phyloP scores from a whole-genome alignment of 129 eudicot species.

The Apium graveolens region DNA sequence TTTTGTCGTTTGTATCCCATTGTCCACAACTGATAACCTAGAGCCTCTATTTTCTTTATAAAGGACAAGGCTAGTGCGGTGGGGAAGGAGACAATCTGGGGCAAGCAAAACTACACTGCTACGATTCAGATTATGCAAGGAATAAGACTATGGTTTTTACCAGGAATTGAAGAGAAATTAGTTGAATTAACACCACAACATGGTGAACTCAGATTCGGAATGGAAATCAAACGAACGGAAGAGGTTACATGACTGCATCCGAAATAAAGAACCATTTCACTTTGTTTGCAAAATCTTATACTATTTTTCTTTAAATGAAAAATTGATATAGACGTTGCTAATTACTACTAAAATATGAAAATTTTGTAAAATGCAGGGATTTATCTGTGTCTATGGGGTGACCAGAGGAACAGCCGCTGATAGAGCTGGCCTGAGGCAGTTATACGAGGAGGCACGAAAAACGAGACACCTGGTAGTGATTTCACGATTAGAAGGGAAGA shows the following conservation, averaged over 20 bases:
- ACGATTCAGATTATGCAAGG: slow-evolving; percentile 29
- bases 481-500: slow-evolving; percentile 53
- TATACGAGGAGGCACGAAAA: slow-evolving; percentile 30
- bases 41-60: not conserved
- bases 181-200: slow-evolving; percentile 31
- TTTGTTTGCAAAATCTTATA: not conserved
- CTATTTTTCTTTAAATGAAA: not conserved
- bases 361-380: slow-evolving; percentile 32
- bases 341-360: not conserved
- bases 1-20: not conserved
- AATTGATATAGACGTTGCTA: not conserved
- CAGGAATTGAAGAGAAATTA: slow-evolving; percentile 39
- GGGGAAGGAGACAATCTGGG: slow-evolving; percentile 24
- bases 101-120: slow-evolving; percentile 10
- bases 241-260: slow-evolving; percentile 25
- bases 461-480: slow-evolving; percentile 36
- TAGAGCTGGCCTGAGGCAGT: slow-evolving; percentile 39
- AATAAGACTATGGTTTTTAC: slow-evolving; percentile 56
- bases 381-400: slow-evolving; percentile 40
- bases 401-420: slow-evolving; percentile 49
- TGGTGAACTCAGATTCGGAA: slow-evolving; percentile 46
- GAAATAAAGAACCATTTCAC: not conserved
- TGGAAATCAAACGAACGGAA: slow-evolving; percentile 46
- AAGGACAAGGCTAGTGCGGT: slow-evolving; percentile 20
- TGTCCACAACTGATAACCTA: not conserved